These are phyloP conservation scores for Ramaria rubella DNA, from an alignment of 768 basidiomycete species.

Conservation along the genomic window DNA sequence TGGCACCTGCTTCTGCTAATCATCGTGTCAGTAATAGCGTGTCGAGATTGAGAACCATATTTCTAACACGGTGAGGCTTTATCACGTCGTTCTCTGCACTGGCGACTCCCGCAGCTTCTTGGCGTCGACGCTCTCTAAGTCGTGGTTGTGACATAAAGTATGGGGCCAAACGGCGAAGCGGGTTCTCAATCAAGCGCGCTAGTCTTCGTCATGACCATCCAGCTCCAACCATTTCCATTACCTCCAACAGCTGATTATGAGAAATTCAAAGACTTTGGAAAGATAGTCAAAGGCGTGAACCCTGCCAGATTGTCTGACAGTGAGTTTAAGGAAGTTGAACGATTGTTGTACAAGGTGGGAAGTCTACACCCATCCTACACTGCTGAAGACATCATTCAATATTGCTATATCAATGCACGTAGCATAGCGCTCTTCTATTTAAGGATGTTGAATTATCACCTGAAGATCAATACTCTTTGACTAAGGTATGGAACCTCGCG, in stretches of 20 bases:
- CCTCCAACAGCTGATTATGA: slow-evolving; percentile 65
- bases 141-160: background rate
- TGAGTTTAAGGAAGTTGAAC: slow-evolving; percentile 59
- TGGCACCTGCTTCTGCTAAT: background rate
- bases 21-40: background rate
- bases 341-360: slow-evolving; percentile 69
- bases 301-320: slow-evolving; percentile 50
- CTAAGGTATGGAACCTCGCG: slow-evolving; percentile 52
- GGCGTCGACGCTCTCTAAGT: slow-evolving; percentile 6
- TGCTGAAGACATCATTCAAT: too few species aligned
- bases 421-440: slow-evolving; percentile 76
- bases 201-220: slow-evolving; percentile 51
- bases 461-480: slow-evolving; percentile 78
- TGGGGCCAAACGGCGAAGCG: background rate
- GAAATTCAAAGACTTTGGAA: slow-evolving; percentile 66
- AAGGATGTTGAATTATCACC: slow-evolving; percentile 61
- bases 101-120: background rate
- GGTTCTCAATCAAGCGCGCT: too few species aligned
- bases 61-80: background rate
- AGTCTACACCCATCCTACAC: background rate
- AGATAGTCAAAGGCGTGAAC: slow-evolving; percentile 67
- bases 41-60: background rate
- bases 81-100: background rate
- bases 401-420: slow-evolving; percentile 1
- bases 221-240: slow-evolving; percentile 58